phyloP scores from a whole-genome alignment of 345 rosid genomes.

The Raphanus sativus region DNA sequence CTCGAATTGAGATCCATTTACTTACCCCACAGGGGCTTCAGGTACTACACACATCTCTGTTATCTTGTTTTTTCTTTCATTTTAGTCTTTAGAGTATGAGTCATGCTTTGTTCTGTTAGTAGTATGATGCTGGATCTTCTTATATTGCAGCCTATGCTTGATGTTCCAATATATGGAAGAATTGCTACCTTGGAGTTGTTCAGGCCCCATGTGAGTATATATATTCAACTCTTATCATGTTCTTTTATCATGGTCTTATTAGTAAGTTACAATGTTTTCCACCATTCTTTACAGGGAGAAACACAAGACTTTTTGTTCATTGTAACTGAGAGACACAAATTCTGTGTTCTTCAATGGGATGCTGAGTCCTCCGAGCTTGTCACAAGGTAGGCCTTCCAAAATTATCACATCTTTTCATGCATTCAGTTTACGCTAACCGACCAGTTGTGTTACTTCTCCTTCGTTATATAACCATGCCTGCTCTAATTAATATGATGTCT shows the following conservation, averaged over 20 bases:
- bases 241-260: not conserved
- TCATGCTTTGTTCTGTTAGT: not conserved
- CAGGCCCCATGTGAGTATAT: conserved; percentile 85
- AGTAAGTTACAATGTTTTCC: not conserved
- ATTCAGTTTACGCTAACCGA: not conserved
- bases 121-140: conserved; percentile 63
- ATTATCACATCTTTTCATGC: not conserved
- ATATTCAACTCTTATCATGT: not conserved
- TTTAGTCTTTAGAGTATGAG: not conserved
- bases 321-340: conserved; percentile 93
- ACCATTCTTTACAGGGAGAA: conserved; percentile 65
- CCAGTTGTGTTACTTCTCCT: conserved; percentile 10
- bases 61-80: not conserved
- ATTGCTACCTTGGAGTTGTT: conserved; percentile 94
- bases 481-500: conserved; percentile 2
- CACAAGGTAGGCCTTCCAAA: conserved; percentile 55
- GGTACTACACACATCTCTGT: conserved; percentile 43
- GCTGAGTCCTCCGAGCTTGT: conserved; percentile 81
- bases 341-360: conserved; percentile 99
- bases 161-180: conserved; percentile 97
- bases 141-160: conserved; percentile 92
- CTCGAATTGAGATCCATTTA: conserved; percentile 91
- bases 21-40: conserved; percentile 91
- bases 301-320: conserved; percentile 91
- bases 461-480: not conserved